Conservation (phyloP, 768 basidiomycete species). For the Hericium coralloides region DNA sequence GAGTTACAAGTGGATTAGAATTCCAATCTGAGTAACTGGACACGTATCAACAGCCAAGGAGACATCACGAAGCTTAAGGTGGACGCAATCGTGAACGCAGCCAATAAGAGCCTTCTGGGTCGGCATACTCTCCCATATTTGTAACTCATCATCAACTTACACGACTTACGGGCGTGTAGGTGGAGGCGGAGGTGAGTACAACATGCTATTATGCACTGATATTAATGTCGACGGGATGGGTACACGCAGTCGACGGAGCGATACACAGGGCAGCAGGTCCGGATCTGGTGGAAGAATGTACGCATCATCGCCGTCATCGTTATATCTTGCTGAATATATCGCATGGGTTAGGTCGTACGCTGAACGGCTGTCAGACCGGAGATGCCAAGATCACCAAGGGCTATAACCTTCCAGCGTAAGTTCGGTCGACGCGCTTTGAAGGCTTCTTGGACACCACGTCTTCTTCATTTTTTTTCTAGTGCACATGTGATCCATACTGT, state of each 20-base stretch:
- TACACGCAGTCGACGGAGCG: conserved; percentile 73
- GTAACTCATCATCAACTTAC: neutral
- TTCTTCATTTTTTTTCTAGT: conserved; percentile 24
- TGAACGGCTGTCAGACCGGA: conserved; percentile 65
- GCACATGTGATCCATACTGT: conserved; percentile 74
- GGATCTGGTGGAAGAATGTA: conserved; percentile 61
- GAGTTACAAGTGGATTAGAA: conserved; percentile 20
- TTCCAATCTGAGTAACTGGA: neutral
- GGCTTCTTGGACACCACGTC: neutral
- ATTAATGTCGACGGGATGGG: neutral
- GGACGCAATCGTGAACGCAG: conserved; percentile 78
- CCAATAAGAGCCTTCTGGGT: conserved; percentile 68
- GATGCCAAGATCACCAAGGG: conserved; percentile 74
- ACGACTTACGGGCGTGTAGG: conserved; percentile 29
- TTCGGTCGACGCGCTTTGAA: conserved; percentile 10
- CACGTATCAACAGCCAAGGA: conserved; percentile 45
- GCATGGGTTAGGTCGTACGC: conserved; percentile 27
- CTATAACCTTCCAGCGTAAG: conserved; percentile 69
- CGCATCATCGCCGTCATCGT: neutral
- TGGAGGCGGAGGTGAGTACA: conserved; percentile 61
- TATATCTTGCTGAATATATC: neutral
- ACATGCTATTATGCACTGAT: neutral
- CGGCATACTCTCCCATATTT: conserved; percentile 1
- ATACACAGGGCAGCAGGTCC: conserved; percentile 72
- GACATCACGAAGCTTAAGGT: conserved; percentile 68